Evolutionary conservation across 140 eudicot genomes (phyloP), one percentile per base, ranked within the genome.

Genomic region (Cichorium intybus): DNA sequence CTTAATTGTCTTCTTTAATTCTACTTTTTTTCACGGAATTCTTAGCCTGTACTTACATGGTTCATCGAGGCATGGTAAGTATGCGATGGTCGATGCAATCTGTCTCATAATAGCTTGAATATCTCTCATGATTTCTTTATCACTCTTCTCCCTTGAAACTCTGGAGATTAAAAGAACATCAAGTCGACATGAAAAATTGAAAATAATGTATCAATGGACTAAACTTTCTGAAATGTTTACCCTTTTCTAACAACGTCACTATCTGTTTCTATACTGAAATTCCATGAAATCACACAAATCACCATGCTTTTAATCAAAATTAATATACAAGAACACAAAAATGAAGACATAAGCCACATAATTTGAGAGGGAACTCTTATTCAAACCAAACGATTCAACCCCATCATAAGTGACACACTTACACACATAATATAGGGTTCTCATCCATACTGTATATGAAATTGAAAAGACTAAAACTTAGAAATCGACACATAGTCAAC

Each of bases 81-180:
- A 92, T 5, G 99, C 85, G 28, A 92, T 81, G 68, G 96, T 88
- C 56, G 99, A 88, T 14, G 95, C 95, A 61, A 92, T 92, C 68
- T 92, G 99, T 64, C 97, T 88, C 99, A 92, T 92, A 24, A 92
- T 88, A 56, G 99, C 99, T 79, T 92, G 99, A 63, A 88, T 92
- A 71, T 92, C 99, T 62, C 99, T 88, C 99, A 92, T 88, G 16
- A 92, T 92, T 67, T 92, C 99, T 66, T 92, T 92, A 67, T 92
- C 99, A 81, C 99, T 92, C 75, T 92, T 92, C 78, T 91, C 96
- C 77, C 92, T 85, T 15, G 96, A 82, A 57, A 85, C 89, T 14
- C 96, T 91, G 74, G 0, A 60, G 49, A 66, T 21, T 27, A 51
- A 71, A 55, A n/a, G 74, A 54, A 53, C 56, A 52, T 35, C 8